phyloP scores from a whole-genome alignment of 2,329 filamentous ascomycete species.

The Ilyonectria sp. region DNA sequence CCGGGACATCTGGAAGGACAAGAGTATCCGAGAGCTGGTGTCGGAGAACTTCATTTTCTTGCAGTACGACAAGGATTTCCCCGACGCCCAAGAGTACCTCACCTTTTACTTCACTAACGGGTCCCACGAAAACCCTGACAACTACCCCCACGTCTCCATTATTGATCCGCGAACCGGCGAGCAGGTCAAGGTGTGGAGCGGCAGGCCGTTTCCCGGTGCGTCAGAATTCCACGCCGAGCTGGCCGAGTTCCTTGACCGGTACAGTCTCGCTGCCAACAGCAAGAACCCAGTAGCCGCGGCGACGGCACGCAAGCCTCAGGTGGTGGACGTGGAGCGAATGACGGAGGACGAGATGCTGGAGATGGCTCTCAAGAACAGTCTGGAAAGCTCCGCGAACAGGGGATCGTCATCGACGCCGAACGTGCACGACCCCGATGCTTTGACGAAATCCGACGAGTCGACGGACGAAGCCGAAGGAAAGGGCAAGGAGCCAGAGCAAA shows the following conservation, averaged over 20 bases:
- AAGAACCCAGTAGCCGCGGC: conserved; percentile 91
- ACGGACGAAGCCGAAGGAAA: conserved; percentile 67
- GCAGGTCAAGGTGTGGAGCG: conserved; percentile 97
- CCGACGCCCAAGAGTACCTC: conserved; percentile 83
- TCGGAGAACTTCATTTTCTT: conserved; percentile 96
- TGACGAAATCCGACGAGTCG: conserved; percentile 77
- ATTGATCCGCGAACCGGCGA: conserved; percentile 96
- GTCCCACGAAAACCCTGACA: conserved; percentile 83
- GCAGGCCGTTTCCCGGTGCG: conserved; percentile 81
- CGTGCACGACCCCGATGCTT: conserved; percentile 86
- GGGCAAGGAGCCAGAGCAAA: conserved; percentile 63
- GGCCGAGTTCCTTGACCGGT: conserved; percentile 96
- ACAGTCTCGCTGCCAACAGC: conserved; percentile 88
- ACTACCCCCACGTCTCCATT: conserved; percentile 96
- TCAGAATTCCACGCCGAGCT: conserved; percentile 91
- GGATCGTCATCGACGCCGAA: conserved; percentile 62
- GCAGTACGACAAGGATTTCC: conserved; percentile 91
- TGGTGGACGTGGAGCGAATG: conserved; percentile 86
- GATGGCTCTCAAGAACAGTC: conserved; percentile 91
- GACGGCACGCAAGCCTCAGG: conserved; percentile 74
- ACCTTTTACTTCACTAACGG: conserved; percentile 88
- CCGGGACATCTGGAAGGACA: conserved; percentile 95
- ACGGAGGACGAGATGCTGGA: conserved; percentile 98
- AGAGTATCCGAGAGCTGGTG: conserved; percentile 82
- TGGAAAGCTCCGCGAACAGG: conserved; percentile 67